Evolutionary conservation across 768 basidiomycete species (phyloP).

Genomic region (Kockovaella imperatae): DNA sequence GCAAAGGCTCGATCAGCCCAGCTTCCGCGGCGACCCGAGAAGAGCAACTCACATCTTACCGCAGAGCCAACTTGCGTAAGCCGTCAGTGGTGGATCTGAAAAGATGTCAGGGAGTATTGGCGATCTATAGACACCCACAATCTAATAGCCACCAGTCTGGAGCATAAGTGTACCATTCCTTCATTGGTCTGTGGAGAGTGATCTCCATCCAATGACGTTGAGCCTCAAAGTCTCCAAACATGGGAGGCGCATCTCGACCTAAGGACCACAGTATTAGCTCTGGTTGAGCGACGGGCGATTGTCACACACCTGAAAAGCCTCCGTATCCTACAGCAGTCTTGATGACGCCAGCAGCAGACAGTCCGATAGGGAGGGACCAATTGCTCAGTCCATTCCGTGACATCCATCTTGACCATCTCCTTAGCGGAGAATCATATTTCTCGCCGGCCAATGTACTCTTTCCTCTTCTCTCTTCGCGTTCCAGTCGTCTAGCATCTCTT

Average conservation of each 20-base stretch:
- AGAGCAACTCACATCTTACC: slow-evolving; percentile 7
- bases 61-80: slow-evolving; percentile 8
- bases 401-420: slow-evolving; percentile 15
- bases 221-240: slow-evolving; percentile 89
- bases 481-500: slow-evolving; percentile 3
- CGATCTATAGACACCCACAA: slow-evolving; percentile 44
- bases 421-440: slow-evolving; percentile 4
- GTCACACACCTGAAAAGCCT: slow-evolving; percentile 11
- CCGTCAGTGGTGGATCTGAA: slow-evolving; percentile 6
- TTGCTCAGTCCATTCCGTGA: not conserved
- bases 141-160: slow-evolving; percentile 89
- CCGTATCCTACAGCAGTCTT: slow-evolving; percentile 12
- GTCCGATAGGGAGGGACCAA: slow-evolving; percentile 7
- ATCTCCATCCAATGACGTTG: slow-evolving; percentile 95
- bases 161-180: slow-evolving; percentile 81
- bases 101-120: not conserved
- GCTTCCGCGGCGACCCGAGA: slow-evolving; percentile 26
- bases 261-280: not conserved
- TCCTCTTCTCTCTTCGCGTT: slow-evolving; percentile 2
- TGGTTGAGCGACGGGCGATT: not conserved
- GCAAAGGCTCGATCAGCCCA: slow-evolving; percentile 4
- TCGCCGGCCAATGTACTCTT: slow-evolving; percentile 7
- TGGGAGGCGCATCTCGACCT: slow-evolving; percentile 67
- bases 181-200: slow-evolving; percentile 64
- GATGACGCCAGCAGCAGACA: slow-evolving; percentile 5